Conservation (phyloP, 371 early-diverging fungal genomes). For the Dichotomocladium elegans region DNA sequence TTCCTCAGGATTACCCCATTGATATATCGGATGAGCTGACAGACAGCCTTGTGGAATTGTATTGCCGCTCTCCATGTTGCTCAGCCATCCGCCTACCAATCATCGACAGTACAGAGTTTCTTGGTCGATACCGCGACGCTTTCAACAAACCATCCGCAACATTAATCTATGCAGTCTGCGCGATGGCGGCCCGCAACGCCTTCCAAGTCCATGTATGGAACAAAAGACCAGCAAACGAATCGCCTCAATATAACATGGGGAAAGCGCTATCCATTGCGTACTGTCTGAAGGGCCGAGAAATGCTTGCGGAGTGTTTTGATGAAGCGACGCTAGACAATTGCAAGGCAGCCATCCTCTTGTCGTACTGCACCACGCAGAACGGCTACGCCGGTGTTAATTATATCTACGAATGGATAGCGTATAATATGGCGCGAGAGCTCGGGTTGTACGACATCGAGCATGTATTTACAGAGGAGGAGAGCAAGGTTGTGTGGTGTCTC, state of each 20-base stretch:
- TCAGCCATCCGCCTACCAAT: constrained; percentile 37
- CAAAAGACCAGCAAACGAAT: constrained; percentile 21
- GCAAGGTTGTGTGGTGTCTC: constrained; percentile 40
- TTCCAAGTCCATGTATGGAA: constrained; percentile 48
- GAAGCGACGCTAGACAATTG: constrained; percentile 38
- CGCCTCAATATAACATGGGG: constrained; percentile 34
- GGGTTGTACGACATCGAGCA: constrained; percentile 30
- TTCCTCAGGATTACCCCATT: constrained; percentile 35
- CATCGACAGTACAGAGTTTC: constrained; percentile 30
- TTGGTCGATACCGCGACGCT: constrained; percentile 25
- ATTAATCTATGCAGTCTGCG: constrained; percentile 38
- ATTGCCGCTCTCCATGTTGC: constrained; percentile 44
- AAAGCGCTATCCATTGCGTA: constrained; percentile 42
- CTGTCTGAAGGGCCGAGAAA: constrained; percentile 32
- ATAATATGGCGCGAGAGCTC: constrained; percentile 41
- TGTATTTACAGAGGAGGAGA: constrained; percentile 19
- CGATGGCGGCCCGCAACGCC: constrained; percentile 44
- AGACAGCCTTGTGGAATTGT: constrained; percentile 35
- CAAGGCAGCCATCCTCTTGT: constrained; percentile 37
- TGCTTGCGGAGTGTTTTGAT: constrained; percentile 42
- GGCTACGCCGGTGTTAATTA: constrained; percentile 38
- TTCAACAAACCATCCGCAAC: constrained; percentile 25
- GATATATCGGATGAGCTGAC: constrained; percentile 43
- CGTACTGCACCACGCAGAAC: constrained; percentile 42
- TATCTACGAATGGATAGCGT: constrained; percentile 47